A percentile compares a stretch with the other conserved stretches of the same genome.
Evolutionary conservation across 805 yeast species (phyloP).

Genomic region (Pichia ethanolica): DNA sequence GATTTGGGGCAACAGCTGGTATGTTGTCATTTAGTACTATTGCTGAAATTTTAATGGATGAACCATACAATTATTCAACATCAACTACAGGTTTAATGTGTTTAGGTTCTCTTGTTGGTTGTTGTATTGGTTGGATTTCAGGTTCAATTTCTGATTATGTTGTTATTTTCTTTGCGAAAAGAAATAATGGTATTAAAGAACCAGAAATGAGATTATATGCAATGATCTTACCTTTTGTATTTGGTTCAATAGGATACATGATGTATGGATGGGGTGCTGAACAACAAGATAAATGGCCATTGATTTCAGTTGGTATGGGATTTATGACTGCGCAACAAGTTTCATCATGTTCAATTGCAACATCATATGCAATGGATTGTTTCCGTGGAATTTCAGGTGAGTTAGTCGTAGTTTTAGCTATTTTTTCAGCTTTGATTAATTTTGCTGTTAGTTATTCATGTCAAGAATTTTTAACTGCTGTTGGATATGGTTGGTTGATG

Average conservation of each 20-base stretch:
- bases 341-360: constrained; percentile 1
- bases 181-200: constrained; percentile 1
- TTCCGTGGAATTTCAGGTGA: constrained; percentile 1
- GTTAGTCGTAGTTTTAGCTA: not conserved
- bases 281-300: not conserved
- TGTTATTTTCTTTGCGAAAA: not conserved
- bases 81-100: constrained; percentile 1
- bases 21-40: not conserved
- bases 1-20: not conserved
- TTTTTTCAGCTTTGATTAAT: not conserved
- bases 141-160: not conserved
- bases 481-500: not conserved
- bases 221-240: not conserved
- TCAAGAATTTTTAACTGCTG: constrained; percentile 1
- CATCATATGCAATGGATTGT: constrained; percentile 2
- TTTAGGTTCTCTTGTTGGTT: not conserved
- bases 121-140: not conserved
- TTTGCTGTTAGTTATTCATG: constrained; percentile 1
- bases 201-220: constrained; percentile 2
- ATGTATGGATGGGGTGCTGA: constrained; percentile 1
- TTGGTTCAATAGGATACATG: not conserved
- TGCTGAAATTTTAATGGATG: constrained; percentile 2
- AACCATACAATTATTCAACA: not conserved
- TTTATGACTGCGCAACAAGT: constrained; percentile 1
- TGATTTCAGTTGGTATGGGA: not conserved